Base-by-base conservation (phyloP, 2,329 filamentous ascomycete species). In the Leptodontidium sp. region DNA sequence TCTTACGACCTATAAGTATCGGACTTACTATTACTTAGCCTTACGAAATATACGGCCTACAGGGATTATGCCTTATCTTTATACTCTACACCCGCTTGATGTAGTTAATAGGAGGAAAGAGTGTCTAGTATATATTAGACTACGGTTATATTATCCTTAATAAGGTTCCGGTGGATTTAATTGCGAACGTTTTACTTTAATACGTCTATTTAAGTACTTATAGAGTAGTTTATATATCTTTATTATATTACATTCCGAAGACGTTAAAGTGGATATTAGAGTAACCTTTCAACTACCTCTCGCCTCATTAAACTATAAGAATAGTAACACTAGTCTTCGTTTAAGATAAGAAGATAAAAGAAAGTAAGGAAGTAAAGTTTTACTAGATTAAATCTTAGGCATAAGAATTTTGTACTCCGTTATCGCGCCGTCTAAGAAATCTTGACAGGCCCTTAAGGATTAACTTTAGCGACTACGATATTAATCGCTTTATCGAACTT, bases 331-430 rank as follows among this genome's bases (percentile, higher is more conserved):
- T 26, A 12, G 50, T 68, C 49, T 68, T 68, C n/a, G 21, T 64
- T 68, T 15, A 64, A 21, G 49, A 68, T 12, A 12, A 64, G 35
- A 64, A 15, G 38, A 43, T 68, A 14, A 32, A 64, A 32, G 1
- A 68, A 64, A 17, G 49, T 38, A 68, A 68, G 6, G 61, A 68
- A 68, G 61, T 15, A 58, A n/a, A 68, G 26, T 68, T 68, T 32
- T 68, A 68, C 17, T 4, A 17, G 40, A 68, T 68, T 68, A 24
- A 24, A 43, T 68, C 61, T 58, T 21, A 29, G 38, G 59, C 4
- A 15, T 68, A 45, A 40, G 40, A 68, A 64, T 68, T 68, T 64
- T n/a, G 2, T 59, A 26, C 35, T 64, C n/a, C 24, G 1, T 63
- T 45, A 64, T 64, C 29, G 43, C 24, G 29, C 17, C n/a, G n/a